Percentiles rank a stretch among this genome's conserved stretches.
phyloP scores from a whole-genome alignment of 306 rosid species.

The Castanea mollissima region DNA sequence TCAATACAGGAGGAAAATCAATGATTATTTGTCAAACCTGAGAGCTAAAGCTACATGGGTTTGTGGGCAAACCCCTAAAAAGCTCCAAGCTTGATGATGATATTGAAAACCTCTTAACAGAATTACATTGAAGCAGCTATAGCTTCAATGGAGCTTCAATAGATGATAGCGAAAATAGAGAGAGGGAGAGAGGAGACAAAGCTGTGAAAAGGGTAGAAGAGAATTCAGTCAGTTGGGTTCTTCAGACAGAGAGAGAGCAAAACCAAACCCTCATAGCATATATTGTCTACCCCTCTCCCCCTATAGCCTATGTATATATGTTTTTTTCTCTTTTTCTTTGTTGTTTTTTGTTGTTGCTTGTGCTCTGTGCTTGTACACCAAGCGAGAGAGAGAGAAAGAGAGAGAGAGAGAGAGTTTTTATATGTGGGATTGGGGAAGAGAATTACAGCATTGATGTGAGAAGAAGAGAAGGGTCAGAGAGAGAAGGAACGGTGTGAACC shows the following conservation, averaged over 20 bases:
- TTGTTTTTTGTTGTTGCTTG: neutral
- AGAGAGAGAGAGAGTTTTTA: constrained; percentile 15
- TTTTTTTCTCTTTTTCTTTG: constrained; percentile 5
- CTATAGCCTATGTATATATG: too few species aligned
- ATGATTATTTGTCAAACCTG: constrained; percentile 32
- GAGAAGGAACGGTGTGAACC: constrained; percentile 46
- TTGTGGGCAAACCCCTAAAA: constrained; percentile 6
- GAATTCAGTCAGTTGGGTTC: constrained; percentile 42
- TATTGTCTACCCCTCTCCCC: constrained; percentile 44
- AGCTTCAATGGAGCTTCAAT: constrained; percentile 39
- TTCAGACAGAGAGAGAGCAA: constrained; percentile 1
- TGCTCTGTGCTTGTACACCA: constrained; percentile 16
- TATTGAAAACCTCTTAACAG: constrained; percentile 37
- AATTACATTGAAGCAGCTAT: constrained; percentile 18
- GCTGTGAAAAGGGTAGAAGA: constrained; percentile 30
- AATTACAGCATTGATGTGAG: constrained; percentile 57
- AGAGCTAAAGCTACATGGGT: constrained; percentile 37
- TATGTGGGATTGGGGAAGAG: constrained; percentile 20
- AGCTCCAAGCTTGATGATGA: constrained; percentile 24
- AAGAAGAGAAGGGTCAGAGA: constrained; percentile 21
- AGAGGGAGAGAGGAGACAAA: constrained; percentile 38
- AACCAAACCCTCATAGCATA: constrained; percentile 61
- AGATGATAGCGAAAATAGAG: constrained; percentile 1
- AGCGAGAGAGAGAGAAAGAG: constrained; percentile 16
- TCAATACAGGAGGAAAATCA: constrained; percentile 26